Conservation (phyloP, 2,329 filamentous ascomycete species). For the Fusarium setosum region DNA sequence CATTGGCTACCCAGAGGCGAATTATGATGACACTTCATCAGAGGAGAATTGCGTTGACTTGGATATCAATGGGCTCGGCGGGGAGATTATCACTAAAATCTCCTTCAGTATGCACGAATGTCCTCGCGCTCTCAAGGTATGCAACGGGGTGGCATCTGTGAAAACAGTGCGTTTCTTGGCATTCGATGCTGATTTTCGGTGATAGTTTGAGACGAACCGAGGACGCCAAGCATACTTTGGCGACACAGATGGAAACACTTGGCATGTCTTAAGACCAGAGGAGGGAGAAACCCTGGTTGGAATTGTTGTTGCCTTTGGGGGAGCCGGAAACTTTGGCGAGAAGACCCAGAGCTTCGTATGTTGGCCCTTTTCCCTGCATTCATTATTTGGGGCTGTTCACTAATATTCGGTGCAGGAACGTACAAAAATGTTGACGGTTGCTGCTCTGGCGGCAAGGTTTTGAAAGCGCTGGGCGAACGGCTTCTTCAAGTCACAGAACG, state of each 20-base stretch:
- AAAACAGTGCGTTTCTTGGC: too few relatives aligned
- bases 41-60: neutral
- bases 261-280: neutral
- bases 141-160: too few relatives aligned
- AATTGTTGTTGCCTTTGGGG: neutral
- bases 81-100: neutral
- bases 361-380: neutral
- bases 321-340: neutral
- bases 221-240: neutral
- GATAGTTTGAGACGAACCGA: neutral
- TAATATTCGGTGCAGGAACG: neutral
- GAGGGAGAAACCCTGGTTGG: neutral
- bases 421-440: neutral
- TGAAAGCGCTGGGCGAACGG: neutral
- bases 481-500: too few relatives aligned
- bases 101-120: neutral
- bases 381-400: neutral
- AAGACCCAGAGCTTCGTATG: neutral
- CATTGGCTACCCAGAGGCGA: neutral
- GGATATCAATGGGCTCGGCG: neutral
- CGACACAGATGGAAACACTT: neutral
- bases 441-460: neutral
- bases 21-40: neutral
- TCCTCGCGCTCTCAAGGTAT: neutral
- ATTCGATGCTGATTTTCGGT: neutral